Conservation (phyloP, 225 moss, liverwort and hornwort genomes). For the Takakia lepidozioides region DNA sequence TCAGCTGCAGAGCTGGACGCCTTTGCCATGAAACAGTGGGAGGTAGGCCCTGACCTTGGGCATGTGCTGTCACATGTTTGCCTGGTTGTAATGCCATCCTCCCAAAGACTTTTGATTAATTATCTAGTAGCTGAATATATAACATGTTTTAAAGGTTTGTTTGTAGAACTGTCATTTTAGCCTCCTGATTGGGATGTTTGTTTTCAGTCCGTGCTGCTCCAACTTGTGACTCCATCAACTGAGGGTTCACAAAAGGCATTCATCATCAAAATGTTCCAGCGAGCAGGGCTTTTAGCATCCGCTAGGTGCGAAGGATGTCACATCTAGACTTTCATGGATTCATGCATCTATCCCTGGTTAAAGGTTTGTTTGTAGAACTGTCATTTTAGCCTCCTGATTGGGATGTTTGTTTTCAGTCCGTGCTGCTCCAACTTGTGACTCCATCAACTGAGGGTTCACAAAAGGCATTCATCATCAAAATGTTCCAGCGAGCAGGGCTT, state of each 20-base stretch:
- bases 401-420: conserved; percentile 41
- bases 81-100: too few relatives aligned
- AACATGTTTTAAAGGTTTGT: too few relatives aligned
- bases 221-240: conserved; percentile 70
- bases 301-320: conserved; percentile 20
- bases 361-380: too few relatives aligned
- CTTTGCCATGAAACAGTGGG: conserved; percentile 84
- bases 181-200: conserved; percentile 13
- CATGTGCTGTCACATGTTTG: too few relatives aligned
- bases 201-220: conserved; percentile 68
- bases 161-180: too few relatives aligned
- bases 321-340: too few relatives aligned
- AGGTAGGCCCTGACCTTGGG: conserved; percentile 58
- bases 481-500: conserved; percentile 81
- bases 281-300: conserved; percentile 63
- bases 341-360: too few relatives aligned
- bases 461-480: conserved; percentile 57
- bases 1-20: conserved; percentile 55
- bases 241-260: conserved; percentile 58
- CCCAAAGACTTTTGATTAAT: too few relatives aligned
- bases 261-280: conserved; percentile 70
- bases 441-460: conserved; percentile 57
- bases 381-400: too few relatives aligned
- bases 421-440: conserved; percentile 79
- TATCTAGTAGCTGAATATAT: too few relatives aligned